Evolutionary conservation across 208 protist genomes (phyloP).

Genomic region (Strigomonas culicis): DNA sequence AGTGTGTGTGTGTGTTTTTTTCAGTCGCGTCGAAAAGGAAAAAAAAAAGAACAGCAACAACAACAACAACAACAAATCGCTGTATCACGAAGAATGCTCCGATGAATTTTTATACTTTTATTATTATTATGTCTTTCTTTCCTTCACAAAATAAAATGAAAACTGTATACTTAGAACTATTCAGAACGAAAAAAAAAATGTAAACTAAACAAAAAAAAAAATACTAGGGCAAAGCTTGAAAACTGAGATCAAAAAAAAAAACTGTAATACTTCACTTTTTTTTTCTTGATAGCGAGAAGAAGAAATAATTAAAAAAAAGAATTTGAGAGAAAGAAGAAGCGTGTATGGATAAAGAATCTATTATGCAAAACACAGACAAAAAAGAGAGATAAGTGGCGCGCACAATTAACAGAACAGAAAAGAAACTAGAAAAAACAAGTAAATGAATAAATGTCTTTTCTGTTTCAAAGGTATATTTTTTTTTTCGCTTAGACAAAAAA

Average conservation of each 20-base stretch:
- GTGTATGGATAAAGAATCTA: neutral
- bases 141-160: constrained; percentile 1
- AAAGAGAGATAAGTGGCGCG: neutral
- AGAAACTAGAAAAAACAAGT: neutral
- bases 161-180: neutral
- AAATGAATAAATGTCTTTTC: neutral
- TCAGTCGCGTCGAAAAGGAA: constrained; percentile 7
- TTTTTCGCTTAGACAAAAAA: constrained; percentile 1
- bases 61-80: constrained; percentile 8
- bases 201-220: constrained; percentile 5
- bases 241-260: neutral
- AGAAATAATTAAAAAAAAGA: constrained; percentile 1
- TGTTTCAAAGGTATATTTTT: neutral
- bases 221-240: no score
- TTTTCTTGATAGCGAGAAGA: constrained; percentile 11
- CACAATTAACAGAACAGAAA: neutral
- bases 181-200: constrained; percentile 17
- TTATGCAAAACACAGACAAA: neutral
- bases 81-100: no score
- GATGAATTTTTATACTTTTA: no score
- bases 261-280: constrained; percentile 7
- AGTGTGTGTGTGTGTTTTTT: constrained; percentile 14
- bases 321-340: neutral
- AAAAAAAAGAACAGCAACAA: constrained; percentile 19
- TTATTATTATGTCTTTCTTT: no score